phyloP scores from a whole-genome alignment of 441 rosid genomes.

The Adansonia grandidieri region DNA sequence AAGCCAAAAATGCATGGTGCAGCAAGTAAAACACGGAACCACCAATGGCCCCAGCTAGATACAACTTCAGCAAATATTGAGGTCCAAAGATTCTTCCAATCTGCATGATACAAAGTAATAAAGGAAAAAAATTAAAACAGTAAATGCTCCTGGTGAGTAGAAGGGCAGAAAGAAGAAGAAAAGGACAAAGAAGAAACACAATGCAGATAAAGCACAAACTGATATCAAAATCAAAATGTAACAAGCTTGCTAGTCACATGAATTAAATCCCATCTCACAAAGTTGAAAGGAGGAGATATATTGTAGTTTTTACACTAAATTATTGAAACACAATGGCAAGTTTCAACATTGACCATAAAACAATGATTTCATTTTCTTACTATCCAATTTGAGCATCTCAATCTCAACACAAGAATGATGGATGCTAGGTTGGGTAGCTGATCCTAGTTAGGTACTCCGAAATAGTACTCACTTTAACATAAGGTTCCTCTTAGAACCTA shows the following conservation, averaged over 20 bases:
- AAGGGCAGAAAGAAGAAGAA: neutral
- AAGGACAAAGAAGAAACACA: neutral
- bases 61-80: constrained; percentile 72
- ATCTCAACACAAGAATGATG: neutral
- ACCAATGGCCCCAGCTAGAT: constrained; percentile 86
- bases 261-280: neutral
- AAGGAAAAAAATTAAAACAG: constrained; percentile 1
- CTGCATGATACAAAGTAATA: constrained; percentile 43
- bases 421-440: neutral
- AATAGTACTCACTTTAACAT: neutral
- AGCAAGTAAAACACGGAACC: constrained; percentile 81
- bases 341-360: neutral
- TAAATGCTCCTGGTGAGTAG: neutral
- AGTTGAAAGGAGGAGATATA: neutral
- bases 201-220: neutral
- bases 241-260: neutral
- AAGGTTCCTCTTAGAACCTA: neutral
- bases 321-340: neutral
- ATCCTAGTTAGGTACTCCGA: constrained; percentile 4
- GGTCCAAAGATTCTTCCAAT: constrained; percentile 73
- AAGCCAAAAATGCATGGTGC: constrained; percentile 68
- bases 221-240: neutral
- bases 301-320: neutral
- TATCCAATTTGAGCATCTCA: neutral
- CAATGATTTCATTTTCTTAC: neutral